Evolutionary conservation across 352 stramenopile genomes (phyloP).

Genomic region (Phytopythium mirpurense): DNA sequence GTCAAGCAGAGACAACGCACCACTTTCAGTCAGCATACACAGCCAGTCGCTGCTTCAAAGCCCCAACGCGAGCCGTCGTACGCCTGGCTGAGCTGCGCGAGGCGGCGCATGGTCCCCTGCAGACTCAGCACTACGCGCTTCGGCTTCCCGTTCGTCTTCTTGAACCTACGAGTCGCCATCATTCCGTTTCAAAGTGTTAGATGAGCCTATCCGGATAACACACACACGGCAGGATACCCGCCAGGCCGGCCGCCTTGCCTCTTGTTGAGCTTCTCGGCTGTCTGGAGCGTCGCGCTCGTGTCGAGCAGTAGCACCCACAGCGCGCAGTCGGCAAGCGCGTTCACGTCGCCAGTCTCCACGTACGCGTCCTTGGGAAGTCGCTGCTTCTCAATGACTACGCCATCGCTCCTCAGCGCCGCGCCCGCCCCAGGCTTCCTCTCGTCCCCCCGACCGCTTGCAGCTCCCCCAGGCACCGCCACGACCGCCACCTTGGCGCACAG

Average conservation of each 20-base stretch:
- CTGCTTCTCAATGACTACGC: slow-evolving; percentile 28
- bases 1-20: neutral
- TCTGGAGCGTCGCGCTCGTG: slow-evolving; percentile 25
- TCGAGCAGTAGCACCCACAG: slow-evolving; percentile 65
- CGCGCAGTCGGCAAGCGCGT: slow-evolving; percentile 38
- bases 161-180: slow-evolving; percentile 4
- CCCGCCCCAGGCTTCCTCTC: neutral
- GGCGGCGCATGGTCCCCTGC: slow-evolving; percentile 51
- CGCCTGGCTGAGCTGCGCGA: slow-evolving; percentile 49
- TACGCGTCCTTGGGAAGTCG: slow-evolving; percentile 22
- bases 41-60: neutral
- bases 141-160: slow-evolving; percentile 20
- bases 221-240: neutral
- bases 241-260: slow-evolving; percentile 11
- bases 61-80: slow-evolving; percentile 15
- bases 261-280: slow-evolving; percentile 42
- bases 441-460: neutral
- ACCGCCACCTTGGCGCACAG: slow-evolving; percentile 45
- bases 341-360: slow-evolving; percentile 32
- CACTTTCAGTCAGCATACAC: neutral
- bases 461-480: slow-evolving; percentile 15
- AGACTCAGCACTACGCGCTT: slow-evolving; percentile 60
- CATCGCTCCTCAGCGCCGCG: slow-evolving; percentile 41
- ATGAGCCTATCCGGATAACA: too few species aligned
- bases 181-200: too few species aligned